These are phyloP conservation scores for Carpinus viminea DNA, from an alignment of 306 rosid species.

Conservation along the genomic window DNA sequence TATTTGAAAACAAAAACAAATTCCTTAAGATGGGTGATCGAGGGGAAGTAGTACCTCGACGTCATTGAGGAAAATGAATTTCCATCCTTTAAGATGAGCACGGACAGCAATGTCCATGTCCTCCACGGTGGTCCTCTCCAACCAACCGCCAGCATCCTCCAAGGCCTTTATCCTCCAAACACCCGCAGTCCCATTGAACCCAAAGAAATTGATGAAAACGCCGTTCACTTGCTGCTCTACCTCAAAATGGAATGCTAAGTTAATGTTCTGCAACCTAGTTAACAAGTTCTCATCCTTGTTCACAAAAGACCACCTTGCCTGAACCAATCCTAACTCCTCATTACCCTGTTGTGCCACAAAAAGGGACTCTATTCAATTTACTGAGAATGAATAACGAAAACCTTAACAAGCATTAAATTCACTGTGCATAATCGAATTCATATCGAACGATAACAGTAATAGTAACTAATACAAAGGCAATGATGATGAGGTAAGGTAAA, in stretches of 20 bases:
- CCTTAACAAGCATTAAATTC: not conserved
- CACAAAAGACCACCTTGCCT: conserved; percentile 97
- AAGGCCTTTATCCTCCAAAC: conserved; percentile 91
- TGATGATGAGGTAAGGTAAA: not conserved
- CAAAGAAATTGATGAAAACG: conserved; percentile 75
- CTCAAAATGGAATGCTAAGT: conserved; percentile 80
- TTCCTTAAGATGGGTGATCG: not conserved
- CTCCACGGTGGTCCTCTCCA: conserved; percentile 94
- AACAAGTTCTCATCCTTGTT: conserved; percentile 83
- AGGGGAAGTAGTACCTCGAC: conserved; percentile 62
- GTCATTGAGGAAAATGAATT: conserved; percentile 86
- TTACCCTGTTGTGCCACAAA: conserved; percentile 52
- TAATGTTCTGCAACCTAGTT: conserved; percentile 87
- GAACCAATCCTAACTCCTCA: conserved; percentile 79
- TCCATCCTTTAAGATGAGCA: conserved; percentile 97
- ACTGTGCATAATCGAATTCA: not conserved
- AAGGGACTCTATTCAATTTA: not conserved
- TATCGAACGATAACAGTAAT: not conserved
- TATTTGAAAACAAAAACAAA: not conserved
- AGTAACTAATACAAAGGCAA: not conserved
- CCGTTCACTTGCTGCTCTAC: conserved; percentile 86
- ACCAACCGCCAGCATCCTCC: conserved; percentile 92
- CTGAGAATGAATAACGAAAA: not conserved
- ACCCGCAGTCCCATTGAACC: conserved; percentile 97
- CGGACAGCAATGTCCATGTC: conserved; percentile 97